Conservation (phyloP, 768 basidiomycete genomes). For the Solioccasus polychromus region DNA sequence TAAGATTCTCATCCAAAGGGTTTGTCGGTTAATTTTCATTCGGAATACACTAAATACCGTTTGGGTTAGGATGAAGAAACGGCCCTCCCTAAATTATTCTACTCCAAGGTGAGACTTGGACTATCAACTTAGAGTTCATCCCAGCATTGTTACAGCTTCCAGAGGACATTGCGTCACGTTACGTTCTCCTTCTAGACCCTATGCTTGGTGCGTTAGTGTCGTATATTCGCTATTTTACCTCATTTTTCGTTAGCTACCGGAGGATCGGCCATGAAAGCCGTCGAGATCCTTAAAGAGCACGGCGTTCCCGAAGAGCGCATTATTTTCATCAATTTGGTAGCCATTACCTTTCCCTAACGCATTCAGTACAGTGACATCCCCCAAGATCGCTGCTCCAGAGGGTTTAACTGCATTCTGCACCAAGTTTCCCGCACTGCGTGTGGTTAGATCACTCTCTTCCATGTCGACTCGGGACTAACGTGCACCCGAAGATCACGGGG, state of each 20-base stretch:
- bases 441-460: conserved; percentile 48
- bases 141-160: conserved; percentile 59
- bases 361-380: background rate
- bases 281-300: conserved; percentile 88
- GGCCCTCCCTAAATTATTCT: conserved; percentile 88
- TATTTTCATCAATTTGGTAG: conserved; percentile 88
- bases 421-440: conserved; percentile 70
- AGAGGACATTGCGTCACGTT: conserved; percentile 86
- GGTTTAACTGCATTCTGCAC: conserved; percentile 79
- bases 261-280: conserved; percentile 96
- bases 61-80: conserved; percentile 88
- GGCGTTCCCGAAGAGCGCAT: conserved; percentile 94
- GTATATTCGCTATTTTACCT: background rate
- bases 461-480: background rate
- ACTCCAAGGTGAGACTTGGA: conserved; percentile 58
- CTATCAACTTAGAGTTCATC: background rate
- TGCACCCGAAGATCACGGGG: conserved; percentile 73
- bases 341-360: background rate
- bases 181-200: conserved; percentile 92
- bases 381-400: conserved; percentile 84
- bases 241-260: conserved; percentile 65
- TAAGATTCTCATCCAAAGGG: conserved; percentile 96
- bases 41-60: background rate
- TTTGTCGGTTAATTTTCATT: conserved; percentile 32
- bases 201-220: conserved; percentile 75